Evolutionary conservation across 225 moss, liverwort and hornwort species (phyloP).

Genomic region (Asterella californica): DNA sequence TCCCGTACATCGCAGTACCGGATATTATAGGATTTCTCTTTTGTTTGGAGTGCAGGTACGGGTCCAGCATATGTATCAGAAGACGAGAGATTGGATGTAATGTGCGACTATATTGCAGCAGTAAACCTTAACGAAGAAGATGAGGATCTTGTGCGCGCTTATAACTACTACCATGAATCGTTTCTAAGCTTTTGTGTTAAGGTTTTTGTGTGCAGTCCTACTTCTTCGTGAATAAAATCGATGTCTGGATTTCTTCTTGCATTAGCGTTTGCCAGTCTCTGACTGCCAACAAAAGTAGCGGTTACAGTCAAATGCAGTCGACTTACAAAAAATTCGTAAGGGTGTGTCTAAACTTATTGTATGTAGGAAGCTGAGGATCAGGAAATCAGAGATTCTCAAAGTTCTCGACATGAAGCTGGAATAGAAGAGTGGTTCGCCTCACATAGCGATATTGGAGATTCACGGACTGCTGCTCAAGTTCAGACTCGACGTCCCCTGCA

Average conservation of each 20-base stretch:
- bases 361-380: conserved; percentile 5
- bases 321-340: neutral
- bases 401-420: neutral
- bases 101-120: conserved; percentile 5
- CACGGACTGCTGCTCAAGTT: neutral
- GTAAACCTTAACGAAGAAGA: conserved; percentile 5
- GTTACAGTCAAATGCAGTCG: neutral
- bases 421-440: neutral
- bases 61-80: conserved; percentile 5
- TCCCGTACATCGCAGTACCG: neutral
- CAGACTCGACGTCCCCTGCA: neutral
- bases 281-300: no score
- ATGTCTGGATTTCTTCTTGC: neutral
- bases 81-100: conserved; percentile 3
- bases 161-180: neutral
- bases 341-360: neutral
- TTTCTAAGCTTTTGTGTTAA: neutral
- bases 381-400: no score
- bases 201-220: neutral
- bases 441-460: neutral
- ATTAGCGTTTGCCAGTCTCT: no score
- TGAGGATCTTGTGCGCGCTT: neutral
- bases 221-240: neutral
- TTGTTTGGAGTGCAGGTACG: neutral
- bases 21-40: neutral